Conservation (phyloP, 352 stramenopile species). For the Aphanomyces astaci region DNA sequence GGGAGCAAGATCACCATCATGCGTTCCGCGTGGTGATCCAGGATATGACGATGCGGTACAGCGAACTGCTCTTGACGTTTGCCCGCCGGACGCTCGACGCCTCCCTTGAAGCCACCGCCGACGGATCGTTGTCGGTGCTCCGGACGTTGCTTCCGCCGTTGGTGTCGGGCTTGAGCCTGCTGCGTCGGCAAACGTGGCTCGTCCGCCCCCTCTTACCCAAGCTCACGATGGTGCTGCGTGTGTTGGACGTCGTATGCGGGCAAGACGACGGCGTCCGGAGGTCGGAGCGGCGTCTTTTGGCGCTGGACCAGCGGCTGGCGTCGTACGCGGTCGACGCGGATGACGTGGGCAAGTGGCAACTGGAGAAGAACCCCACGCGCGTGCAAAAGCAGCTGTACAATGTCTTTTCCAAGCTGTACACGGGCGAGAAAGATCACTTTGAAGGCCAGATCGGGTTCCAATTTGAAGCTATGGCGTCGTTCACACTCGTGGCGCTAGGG, state of each 20-base stretch:
- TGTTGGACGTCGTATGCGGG: constrained; percentile 66
- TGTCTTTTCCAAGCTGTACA: constrained; percentile 83
- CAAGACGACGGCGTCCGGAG: constrained; percentile 52
- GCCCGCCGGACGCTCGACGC: constrained; percentile 45
- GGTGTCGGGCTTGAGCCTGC: constrained; percentile 64
- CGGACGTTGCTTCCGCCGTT: constrained; percentile 69
- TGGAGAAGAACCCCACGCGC: constrained; percentile 38
- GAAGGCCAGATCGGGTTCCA: constrained; percentile 85
- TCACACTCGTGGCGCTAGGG: constrained; percentile 70
- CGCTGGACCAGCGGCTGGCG: constrained; percentile 53
- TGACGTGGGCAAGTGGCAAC: constrained; percentile 46
- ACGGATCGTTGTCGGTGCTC: constrained; percentile 30
- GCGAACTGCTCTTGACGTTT: constrained; percentile 50
- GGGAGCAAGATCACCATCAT: too few species aligned
- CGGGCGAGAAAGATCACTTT: constrained; percentile 83
- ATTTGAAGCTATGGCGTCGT: constrained; percentile 78
- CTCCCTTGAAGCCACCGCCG: background rate
- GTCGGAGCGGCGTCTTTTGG: constrained; percentile 50
- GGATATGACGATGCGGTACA: constrained; percentile 57
- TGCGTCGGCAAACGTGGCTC: constrained; percentile 74
- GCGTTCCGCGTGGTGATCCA: constrained; percentile 47
- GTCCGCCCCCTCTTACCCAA: constrained; percentile 57
- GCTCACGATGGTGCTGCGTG: constrained; percentile 52
- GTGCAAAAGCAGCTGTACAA: constrained; percentile 72
- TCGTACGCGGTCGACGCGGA: constrained; percentile 54